Evolutionary conservation across 768 basidiomycete genomes (phyloP), one percentile per base, ranked within the genome.

Genomic region (Serendipita vermifera): DNA sequence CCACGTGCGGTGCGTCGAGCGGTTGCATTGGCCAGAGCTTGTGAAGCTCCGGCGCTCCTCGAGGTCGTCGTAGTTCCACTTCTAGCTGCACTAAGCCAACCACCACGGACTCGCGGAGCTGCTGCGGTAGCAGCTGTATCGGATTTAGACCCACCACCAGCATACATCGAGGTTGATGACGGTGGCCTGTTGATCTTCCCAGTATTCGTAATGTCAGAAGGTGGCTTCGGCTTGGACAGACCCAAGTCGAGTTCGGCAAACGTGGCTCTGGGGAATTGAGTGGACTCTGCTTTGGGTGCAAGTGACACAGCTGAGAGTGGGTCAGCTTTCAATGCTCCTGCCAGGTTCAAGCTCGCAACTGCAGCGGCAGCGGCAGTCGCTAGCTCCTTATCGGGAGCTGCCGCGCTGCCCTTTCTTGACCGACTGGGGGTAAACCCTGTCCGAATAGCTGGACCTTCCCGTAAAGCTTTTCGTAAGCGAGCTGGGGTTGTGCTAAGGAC

Each of bases 401-500:
- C 29, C 24, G 46, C 46, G 29, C 46, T 51, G 17, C 32, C 32
- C 24, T 51, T 51, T 22, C 46, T 22, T 20, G 46, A 51, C 11
- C 46, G 46, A 51, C 46, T 51, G 22, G 46, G 46, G 32, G 46
- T 51, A 27, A 51, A 51, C 7, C 46, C 46, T 51, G 46, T 51
- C n/a, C 46, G 46, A 51, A 31, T 22, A 31, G 27, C 24, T 11
- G 22, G 9, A 9, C 46, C 46, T 51, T 51, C 46, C 7, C 46
- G 46, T 29, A 51, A 29, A n/a, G 27, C 46, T 51, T 51, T 51
- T 51, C 46, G 26, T 31, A 51, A 31, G n/a, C 46, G 46, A 5
- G 22, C 46, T 5, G 46, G 46, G 9, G 46, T 51, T 9, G 46
- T 51, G 22, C 46, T 51, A 9, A 51, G 46, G n/a, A 51, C 46